A percentile compares a stretch with the other conserved stretches of the same genome.
Conservation (phyloP, 805 yeast genomes). For the Candida orba region DNA sequence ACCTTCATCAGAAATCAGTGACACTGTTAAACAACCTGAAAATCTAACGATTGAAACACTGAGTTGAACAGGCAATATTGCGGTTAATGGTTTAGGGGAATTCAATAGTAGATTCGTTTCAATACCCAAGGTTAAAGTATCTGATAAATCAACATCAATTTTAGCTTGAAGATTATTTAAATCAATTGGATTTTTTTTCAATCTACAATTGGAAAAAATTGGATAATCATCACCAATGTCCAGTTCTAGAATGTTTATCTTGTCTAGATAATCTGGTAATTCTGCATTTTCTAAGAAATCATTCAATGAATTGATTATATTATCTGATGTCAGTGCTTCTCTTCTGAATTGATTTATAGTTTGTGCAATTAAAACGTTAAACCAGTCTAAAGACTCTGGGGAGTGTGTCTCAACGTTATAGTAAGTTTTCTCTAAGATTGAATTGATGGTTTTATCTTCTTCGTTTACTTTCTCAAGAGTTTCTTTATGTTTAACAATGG, state of each 20-base stretch:
- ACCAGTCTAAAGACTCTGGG: slow-evolving; percentile 94
- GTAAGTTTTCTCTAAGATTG: slow-evolving; percentile 82
- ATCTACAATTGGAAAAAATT: slow-evolving; percentile 87
- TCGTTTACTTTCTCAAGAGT: slow-evolving; percentile 5
- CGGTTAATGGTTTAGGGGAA: slow-evolving; percentile 77
- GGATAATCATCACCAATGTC: slow-evolving; percentile 95
- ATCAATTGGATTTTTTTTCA: slow-evolving; percentile 48
- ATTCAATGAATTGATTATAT: slow-evolving; percentile 73
- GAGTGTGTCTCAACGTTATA: slow-evolving; percentile 84
- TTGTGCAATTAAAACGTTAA: slow-evolving; percentile 89
- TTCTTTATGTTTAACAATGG: slow-evolving; percentile 20
- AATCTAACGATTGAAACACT: slow-evolving; percentile 86
- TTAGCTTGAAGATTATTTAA: slow-evolving; percentile 63
- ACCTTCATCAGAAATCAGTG: slow-evolving; percentile 28
- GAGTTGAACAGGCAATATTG: slow-evolving; percentile 77
- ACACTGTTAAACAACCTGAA: slow-evolving; percentile 82
- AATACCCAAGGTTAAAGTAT: slow-evolving; percentile 77
- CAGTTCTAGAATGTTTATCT: slow-evolving; percentile 73
- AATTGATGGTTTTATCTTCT: slow-evolving; percentile 25
- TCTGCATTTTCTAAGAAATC: slow-evolving; percentile 51
- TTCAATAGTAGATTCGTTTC: slow-evolving; percentile 75
- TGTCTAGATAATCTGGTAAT: slow-evolving; percentile 75
- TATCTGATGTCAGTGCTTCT: slow-evolving; percentile 84
- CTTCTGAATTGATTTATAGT: slow-evolving; percentile 77
- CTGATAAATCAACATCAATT: slow-evolving; percentile 85